Percentiles rank a stretch among this genome's conserved stretches.
These are phyloP conservation scores for Phytophthora quininea DNA, from an alignment of 352 stramenopile species.

Conservation along the genomic window DNA sequence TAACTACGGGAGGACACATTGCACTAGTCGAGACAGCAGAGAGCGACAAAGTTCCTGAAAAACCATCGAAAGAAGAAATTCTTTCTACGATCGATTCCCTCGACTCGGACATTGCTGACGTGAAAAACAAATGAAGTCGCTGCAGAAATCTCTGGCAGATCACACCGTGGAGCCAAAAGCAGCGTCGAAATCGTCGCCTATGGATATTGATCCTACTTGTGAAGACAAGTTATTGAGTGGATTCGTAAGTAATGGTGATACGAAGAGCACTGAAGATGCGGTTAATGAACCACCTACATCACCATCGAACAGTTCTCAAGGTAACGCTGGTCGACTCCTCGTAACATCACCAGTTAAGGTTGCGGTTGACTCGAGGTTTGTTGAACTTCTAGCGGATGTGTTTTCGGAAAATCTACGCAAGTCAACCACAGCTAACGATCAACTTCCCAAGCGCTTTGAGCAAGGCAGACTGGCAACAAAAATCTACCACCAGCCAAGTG, in stretches of 20 bases:
- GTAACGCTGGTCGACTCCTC: constrained; percentile 2
- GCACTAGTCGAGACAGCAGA: constrained; percentile 3
- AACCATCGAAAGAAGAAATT: constrained; percentile 80
- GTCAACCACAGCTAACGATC: constrained; percentile 51
- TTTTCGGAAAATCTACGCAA: constrained; percentile 74
- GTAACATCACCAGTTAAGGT: constrained; percentile 43
- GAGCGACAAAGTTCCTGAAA: constrained; percentile 6
- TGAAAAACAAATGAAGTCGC: constrained; percentile 76
- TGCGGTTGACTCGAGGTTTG: constrained; percentile 65
- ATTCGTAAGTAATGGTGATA: constrained; percentile 3
- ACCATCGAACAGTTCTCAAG: constrained; percentile 10
- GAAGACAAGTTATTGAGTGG: constrained; percentile 2
- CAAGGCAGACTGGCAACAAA: constrained; percentile 53
- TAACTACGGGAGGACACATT: no score
- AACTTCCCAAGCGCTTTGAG: constrained; percentile 61
- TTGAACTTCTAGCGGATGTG: constrained; percentile 65
- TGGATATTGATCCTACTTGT: constrained; percentile 40
- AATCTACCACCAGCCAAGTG: constrained; percentile 73
- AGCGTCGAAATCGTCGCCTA: constrained; percentile 32
- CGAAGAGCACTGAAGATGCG: constrained; percentile 1
- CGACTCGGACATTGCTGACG: constrained; percentile 66
- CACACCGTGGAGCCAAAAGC: constrained; percentile 65
- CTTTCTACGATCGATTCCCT: constrained; percentile 78
- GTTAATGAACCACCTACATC: background rate
- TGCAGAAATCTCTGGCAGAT: constrained; percentile 52